Percentiles rank a stretch among this genome's conserved stretches.
phyloP scores from a whole-genome alignment of 1,284 basidiomycete species.

The Erythrobasidium hasegawianum region DNA sequence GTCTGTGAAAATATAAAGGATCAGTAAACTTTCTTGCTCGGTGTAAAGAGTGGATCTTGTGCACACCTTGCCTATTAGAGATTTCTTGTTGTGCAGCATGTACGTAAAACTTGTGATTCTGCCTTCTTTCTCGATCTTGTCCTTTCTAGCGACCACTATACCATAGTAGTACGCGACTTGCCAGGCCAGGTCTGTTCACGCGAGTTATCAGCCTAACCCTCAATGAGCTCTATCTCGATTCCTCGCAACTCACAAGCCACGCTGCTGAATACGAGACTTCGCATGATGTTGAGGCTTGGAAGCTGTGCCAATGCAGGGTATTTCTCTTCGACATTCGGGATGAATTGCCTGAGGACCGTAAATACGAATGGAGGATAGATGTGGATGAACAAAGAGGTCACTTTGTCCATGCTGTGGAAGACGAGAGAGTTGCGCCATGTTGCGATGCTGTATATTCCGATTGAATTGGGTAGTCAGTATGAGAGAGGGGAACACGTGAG shows the following conservation, averaged over 20 bases:
- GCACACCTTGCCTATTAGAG: constrained; percentile 22
- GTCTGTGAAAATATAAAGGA: constrained; percentile 28
- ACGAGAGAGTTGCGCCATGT: constrained; percentile 49
- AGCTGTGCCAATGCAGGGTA: constrained; percentile 41
- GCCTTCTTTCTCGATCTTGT: constrained; percentile 46
- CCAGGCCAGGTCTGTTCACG: constrained; percentile 46
- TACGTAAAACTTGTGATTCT: constrained; percentile 47
- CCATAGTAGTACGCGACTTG: constrained; percentile 46
- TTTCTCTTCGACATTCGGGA: constrained; percentile 38
- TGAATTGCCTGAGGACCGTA: constrained; percentile 42
- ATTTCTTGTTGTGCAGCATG: constrained; percentile 45
- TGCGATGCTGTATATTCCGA: constrained; percentile 37
- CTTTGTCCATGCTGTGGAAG: constrained; percentile 48
- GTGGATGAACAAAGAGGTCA: constrained; percentile 47
- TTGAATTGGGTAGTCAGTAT: too few species aligned
- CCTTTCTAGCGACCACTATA: constrained; percentile 45
- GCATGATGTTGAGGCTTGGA: constrained; percentile 35
- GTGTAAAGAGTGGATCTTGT: neutral
- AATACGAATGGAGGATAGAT: constrained; percentile 41
- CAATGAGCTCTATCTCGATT: too few species aligned
- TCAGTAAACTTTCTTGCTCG: too few species aligned
- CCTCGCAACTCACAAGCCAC: constrained; percentile 40
- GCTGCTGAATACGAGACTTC: constrained; percentile 40
- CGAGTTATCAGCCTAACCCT: too few species aligned
- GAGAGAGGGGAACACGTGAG: too few species aligned